Conservation (phyloP, 2,329 filamentous ascomycete genomes). For the Monascus ruber region DNA sequence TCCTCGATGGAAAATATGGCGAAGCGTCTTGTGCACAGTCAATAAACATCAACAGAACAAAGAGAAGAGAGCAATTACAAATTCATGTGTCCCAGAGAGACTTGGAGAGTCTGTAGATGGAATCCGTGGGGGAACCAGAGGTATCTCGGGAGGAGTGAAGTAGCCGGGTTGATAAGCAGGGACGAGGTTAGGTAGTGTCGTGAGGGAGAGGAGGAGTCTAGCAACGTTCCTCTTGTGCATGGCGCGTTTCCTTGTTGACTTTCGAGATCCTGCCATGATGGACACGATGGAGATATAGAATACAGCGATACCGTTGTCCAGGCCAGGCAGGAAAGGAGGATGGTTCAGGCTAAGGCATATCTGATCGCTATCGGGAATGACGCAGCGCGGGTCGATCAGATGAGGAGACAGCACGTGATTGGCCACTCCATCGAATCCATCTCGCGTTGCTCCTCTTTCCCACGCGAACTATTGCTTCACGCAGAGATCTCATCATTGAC, state of each 20-base stretch:
- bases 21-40: conserved; percentile 38
- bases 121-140: conserved; percentile 23
- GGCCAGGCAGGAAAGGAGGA: too few relatives aligned
- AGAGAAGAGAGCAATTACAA: conserved; percentile 17
- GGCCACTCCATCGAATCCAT: too few relatives aligned
- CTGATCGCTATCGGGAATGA: too few relatives aligned
- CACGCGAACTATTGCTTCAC: too few relatives aligned
- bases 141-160: conserved; percentile 14
- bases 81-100: conserved; percentile 19
- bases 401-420: too few relatives aligned
- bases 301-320: too few relatives aligned
- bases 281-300: not conserved
- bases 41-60: not conserved
- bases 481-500: too few relatives aligned
- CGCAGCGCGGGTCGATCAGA: too few relatives aligned
- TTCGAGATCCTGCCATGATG: not conserved
- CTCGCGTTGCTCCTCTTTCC: too few relatives aligned
- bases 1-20: conserved; percentile 89
- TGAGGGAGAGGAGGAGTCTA: conserved; percentile 12
- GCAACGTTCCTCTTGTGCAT: conserved; percentile 1
- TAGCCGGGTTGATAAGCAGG: conserved; percentile 14
- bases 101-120: conserved; percentile 14
- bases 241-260: not conserved
- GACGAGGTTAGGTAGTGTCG: conserved; percentile 10
- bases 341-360: too few relatives aligned